A percentile compares a stretch with the other conserved stretches of the same genome.
phyloP scores from a whole-genome alignment of 2,329 filamentous ascomycete genomes.

The Metarhizium robertsii region DNA sequence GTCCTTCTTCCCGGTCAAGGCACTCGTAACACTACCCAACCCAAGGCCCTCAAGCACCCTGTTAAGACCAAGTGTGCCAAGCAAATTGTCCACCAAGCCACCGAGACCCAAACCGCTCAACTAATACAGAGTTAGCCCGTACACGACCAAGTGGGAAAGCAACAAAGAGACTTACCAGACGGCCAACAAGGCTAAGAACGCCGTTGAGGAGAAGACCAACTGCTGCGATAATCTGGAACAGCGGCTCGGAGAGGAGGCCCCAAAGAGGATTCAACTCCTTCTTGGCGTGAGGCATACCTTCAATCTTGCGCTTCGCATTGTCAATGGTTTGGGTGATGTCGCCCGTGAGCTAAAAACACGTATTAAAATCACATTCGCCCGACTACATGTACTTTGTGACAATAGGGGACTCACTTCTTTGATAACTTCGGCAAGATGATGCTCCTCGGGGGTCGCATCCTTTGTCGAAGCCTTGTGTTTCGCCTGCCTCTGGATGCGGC shows the following conservation, averaged over 20 bases:
- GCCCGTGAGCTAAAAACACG: slow-evolving; percentile 50
- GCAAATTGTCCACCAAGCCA: slow-evolving; percentile 66
- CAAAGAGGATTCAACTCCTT: slow-evolving; percentile 90
- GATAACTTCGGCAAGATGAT: slow-evolving; percentile 71
- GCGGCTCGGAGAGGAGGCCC: slow-evolving; percentile 70
- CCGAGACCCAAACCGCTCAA: slow-evolving; percentile 76
- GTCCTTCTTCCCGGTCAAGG: slow-evolving; percentile 36
- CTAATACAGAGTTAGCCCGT: slow-evolving; percentile 17
- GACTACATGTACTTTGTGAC: background rate
- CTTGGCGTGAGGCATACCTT: slow-evolving; percentile 89
- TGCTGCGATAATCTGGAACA: slow-evolving; percentile 87
- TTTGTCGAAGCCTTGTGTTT: slow-evolving; percentile 71
- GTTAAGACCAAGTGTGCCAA: slow-evolving; percentile 68
- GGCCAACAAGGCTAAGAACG: slow-evolving; percentile 76
- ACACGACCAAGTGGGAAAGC: background rate
- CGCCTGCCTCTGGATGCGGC: slow-evolving; percentile 73
- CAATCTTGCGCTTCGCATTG: slow-evolving; percentile 77
- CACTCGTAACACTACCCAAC: slow-evolving; percentile 37
- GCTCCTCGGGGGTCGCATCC: slow-evolving; percentile 61
- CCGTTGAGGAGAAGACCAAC: slow-evolving; percentile 76
- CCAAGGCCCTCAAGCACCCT: slow-evolving; percentile 69
- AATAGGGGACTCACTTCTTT: slow-evolving; percentile 49
- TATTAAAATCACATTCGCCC: background rate
- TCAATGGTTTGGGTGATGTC: slow-evolving; percentile 78
- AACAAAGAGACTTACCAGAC: slow-evolving; percentile 37